phyloP scores from a whole-genome alignment of 179 eudicot genomes.

The Spergularia azorica region DNA sequence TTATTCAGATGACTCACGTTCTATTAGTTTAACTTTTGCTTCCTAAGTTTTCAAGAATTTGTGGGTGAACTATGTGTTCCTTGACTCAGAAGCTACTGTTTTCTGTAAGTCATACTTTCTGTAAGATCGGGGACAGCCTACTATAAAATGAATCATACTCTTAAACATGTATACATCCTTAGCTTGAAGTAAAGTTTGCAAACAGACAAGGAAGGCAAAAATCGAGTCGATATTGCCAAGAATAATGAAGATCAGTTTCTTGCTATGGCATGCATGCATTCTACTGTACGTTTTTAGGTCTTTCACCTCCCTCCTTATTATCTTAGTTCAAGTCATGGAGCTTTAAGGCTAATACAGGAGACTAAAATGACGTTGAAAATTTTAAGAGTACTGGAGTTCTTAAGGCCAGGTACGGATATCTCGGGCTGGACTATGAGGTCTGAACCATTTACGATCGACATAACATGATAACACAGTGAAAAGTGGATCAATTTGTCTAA shows the following conservation, averaged over 20 bases:
- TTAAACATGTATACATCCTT: background rate
- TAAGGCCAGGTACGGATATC: too few species aligned
- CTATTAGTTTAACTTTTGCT: slow-evolving; percentile 10
- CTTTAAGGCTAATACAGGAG: background rate
- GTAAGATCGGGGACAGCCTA: too few species aligned
- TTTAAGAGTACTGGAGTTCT: too few species aligned
- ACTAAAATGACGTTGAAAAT: background rate
- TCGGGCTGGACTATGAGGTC: too few species aligned
- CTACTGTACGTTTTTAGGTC: slow-evolving; percentile 30
- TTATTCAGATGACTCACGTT: too few species aligned
- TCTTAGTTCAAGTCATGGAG: too few species aligned
- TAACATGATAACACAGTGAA: too few species aligned
- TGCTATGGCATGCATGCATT: slow-evolving; percentile 30
- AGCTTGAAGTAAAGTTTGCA: background rate
- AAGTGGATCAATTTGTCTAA: background rate
- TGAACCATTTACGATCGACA: too few species aligned
- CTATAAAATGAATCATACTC: slow-evolving; percentile 11
- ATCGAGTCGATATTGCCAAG: background rate
- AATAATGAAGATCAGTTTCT: slow-evolving; percentile 30
- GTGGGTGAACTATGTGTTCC: slow-evolving; percentile 17
- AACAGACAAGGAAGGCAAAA: background rate
- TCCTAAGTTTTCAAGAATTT: slow-evolving; percentile 18
- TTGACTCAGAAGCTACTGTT: slow-evolving; percentile 26
- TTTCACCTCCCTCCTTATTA: background rate
- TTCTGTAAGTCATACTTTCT: too few species aligned